phyloP scores from a whole-genome alignment of 1,284 basidiomycete genomes.

The Sparassis latifolia region DNA sequence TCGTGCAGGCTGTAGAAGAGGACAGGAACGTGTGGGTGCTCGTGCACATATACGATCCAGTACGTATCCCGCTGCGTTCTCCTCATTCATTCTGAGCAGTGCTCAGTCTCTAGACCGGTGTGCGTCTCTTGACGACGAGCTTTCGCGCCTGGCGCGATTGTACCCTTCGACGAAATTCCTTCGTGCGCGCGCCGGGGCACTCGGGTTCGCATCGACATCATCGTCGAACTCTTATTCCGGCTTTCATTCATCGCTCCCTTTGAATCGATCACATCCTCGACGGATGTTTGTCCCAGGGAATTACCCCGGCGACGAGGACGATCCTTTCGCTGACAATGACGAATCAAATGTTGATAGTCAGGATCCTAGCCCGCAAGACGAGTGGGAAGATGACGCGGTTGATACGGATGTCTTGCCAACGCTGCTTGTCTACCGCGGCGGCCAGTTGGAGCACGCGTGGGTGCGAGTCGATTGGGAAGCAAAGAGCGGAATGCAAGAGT shows the following conservation, averaged over 20 bases:
- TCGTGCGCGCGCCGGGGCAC: constrained; percentile 62
- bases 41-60: constrained; percentile 79
- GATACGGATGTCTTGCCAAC: constrained; percentile 82
- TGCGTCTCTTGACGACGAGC: constrained; percentile 58
- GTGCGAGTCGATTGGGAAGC: constrained; percentile 84
- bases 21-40: constrained; percentile 68
- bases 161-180: constrained; percentile 77
- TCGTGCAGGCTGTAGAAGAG: constrained; percentile 75
- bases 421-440: constrained; percentile 73
- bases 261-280: constrained; percentile 19
- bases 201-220: constrained; percentile 57
- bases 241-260: constrained; percentile 14
- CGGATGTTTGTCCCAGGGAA: constrained; percentile 15
- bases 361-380: constrained; percentile 29
- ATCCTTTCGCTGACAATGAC: constrained; percentile 32
- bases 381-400: constrained; percentile 49
- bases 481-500: constrained; percentile 55
- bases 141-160: constrained; percentile 61
- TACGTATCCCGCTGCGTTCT: constrained; percentile 28
- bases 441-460: constrained; percentile 79
- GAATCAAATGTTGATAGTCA: constrained; percentile 28
- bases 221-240: constrained; percentile 4
- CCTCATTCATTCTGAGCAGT: background rate
- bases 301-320: constrained; percentile 36
- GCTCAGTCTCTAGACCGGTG: constrained; percentile 68